phyloP scores from a whole-genome alignment of 768 basidiomycete species.

The Suillus subalutaceus region DNA sequence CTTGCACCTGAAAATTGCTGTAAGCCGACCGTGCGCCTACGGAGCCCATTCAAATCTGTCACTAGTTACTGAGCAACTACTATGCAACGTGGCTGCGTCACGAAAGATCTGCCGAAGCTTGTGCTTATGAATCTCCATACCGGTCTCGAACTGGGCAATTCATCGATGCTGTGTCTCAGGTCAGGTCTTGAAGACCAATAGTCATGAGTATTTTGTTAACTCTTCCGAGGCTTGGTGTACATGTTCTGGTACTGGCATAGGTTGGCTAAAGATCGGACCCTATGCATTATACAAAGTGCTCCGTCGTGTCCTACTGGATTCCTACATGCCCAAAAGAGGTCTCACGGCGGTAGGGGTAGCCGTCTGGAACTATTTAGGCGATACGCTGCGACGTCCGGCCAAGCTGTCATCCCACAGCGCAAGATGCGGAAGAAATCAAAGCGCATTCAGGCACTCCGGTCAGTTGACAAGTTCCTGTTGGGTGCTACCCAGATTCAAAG shows the following conservation, averaged over 20 bases:
- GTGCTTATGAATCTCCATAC: not conserved
- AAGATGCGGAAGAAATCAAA: not conserved
- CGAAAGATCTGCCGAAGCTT: not conserved
- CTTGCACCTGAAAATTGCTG: too few species aligned
- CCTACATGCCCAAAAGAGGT: not conserved
- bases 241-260: not conserved
- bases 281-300: not conserved
- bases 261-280: not conserved
- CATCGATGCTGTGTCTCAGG: not conserved
- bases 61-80: not conserved
- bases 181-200: not conserved
- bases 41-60: not conserved
- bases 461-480: too few species aligned
- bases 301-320: not conserved
- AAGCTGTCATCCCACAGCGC: not conserved
- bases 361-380: not conserved
- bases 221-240: not conserved
- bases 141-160: not conserved
- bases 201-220: not conserved
- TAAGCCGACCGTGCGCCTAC: too few species aligned
- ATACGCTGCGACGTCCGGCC: not conserved
- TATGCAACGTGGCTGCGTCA: not conserved
- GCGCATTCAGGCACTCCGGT: too few species aligned
- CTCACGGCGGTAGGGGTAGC: not conserved
- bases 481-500: too few species aligned